Evolutionary conservation across 1,284 basidiomycete species (phyloP), one percentile per base, ranked within the genome.

Genomic region (Rhodotorula sp.): DNA sequence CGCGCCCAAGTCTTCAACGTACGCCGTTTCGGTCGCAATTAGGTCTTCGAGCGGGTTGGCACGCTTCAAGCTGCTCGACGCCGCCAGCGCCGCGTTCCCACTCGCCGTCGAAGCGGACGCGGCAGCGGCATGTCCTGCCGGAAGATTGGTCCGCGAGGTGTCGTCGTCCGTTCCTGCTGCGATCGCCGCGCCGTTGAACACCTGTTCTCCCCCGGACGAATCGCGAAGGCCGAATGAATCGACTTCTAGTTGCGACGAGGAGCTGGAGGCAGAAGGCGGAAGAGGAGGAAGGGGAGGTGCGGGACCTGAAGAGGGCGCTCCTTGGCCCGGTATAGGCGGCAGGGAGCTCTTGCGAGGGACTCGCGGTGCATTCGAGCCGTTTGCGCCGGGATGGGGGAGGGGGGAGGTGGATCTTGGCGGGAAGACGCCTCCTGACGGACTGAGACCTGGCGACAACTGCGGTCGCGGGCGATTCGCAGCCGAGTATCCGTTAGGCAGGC

Each of bases 1-100:
- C 60, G 89, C 89, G 30, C 92, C 89, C 53, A 99, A 83, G 76
- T 92, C 86, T 48, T 94, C 92, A n/a, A 97, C 92, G 81, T 96
- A 99, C 44, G 85, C 79, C 81, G 89, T 91, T 82, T 99, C 96
- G 15, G 91, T 95, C 77, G 95, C 91, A 73, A 98, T 89, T 72
- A 99, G 87, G 82, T 99, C 95, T 20, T 86, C 85, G 69, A 99
- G 84, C 34, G 93, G 94, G 79, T 95, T 97, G 30, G 77, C 71
- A 30, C 68, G 68, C 55, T 69, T 76, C 39, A 9, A 32, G 30
- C 30, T 39, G 32, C 54, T 53, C 49, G 20, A 29, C 20, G 46
- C 47, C 29, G 57, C 57, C 15, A 9, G 30, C 39, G 39, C 32
- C 24, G 24, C 13, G 63, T 46, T 30, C 34, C 30, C n/a, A 30